Conservation (phyloP, 2,329 filamentous ascomycete species). For the Pyricularia sp. region DNA sequence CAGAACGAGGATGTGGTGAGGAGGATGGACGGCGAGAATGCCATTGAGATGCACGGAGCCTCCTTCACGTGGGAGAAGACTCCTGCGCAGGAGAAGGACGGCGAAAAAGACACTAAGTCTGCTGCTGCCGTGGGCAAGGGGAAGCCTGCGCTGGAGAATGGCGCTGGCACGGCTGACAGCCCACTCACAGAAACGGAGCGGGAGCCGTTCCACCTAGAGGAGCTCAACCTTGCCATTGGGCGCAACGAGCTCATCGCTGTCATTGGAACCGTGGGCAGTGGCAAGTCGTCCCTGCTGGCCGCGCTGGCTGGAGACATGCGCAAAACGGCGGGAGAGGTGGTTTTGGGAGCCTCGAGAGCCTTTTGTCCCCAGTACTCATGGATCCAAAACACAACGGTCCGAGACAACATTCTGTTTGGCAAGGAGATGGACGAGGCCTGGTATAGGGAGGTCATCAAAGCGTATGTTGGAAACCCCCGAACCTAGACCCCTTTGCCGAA, state of each 20-base stretch:
- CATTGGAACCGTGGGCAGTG: constrained; percentile 83
- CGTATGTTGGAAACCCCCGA: constrained; percentile 33
- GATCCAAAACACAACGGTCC: constrained; percentile 88
- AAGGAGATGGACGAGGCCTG: constrained; percentile 65
- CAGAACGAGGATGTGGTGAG: constrained; percentile 58
- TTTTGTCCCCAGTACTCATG: constrained; percentile 97
- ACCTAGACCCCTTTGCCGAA: not conserved
- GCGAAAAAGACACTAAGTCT: constrained; percentile 31
- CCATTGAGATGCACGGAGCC: constrained; percentile 62
- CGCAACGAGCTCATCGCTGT: constrained; percentile 72
- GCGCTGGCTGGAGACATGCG: constrained; percentile 93
- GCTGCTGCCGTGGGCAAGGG: constrained; percentile 26
- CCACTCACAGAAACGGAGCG: constrained; percentile 43
- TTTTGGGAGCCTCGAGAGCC: constrained; percentile 69
- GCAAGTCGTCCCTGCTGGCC: constrained; percentile 82
- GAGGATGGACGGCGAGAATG: constrained; percentile 50
- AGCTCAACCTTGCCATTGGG: constrained; percentile 57
- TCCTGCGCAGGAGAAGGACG: constrained; percentile 37
- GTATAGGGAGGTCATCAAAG: constrained; percentile 78
- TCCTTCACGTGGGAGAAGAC: constrained; percentile 82
- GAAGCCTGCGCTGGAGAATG: constrained; percentile 16
- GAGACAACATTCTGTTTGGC: constrained; percentile 86
- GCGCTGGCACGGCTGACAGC: constrained; percentile 32
- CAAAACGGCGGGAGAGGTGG: constrained; percentile 63
- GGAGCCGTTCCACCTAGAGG: constrained; percentile 64